phyloP scores from a whole-genome alignment of 78 protist genomes.

The Isochrysis galbana region DNA sequence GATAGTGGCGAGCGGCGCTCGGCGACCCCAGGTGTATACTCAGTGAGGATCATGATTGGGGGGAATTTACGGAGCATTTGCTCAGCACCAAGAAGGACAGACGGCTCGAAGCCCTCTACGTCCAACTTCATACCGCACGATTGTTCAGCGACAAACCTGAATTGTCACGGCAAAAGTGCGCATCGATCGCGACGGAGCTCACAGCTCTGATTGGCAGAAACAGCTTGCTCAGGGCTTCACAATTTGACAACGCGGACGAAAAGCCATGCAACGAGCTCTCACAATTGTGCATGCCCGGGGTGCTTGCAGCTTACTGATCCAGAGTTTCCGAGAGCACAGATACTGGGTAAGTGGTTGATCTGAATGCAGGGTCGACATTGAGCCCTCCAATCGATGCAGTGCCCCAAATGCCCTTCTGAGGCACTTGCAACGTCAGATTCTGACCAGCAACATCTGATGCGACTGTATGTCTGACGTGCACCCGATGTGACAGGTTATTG shows the following conservation, averaged over 20 bases:
- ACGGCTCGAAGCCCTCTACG: constrained; percentile 35
- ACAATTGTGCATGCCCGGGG: too few relatives aligned
- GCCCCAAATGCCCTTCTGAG: constrained; percentile 4
- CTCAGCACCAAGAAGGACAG: neutral
- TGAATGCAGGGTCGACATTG: neutral
- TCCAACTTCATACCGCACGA: constrained; percentile 28
- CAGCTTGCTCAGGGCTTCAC: too few relatives aligned
- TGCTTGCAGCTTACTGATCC: too few relatives aligned
- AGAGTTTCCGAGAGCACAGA: too few relatives aligned
- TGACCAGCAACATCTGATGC: neutral
- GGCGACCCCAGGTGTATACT: constrained; percentile 3
- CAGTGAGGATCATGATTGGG: neutral
- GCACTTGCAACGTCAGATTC: neutral
- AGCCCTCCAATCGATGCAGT: neutral
- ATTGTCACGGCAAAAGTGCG: too few relatives aligned
- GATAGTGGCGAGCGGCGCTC: neutral
- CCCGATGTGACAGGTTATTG: neutral
- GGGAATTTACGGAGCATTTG: neutral
- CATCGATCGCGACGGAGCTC: too few relatives aligned
- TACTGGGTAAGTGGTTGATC: neutral
- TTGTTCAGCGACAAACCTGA: neutral
- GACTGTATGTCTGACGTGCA: neutral
- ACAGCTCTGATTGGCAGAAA: too few relatives aligned
- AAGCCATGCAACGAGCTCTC: too few relatives aligned
- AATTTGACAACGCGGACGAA: too few relatives aligned